Conservation (phyloP, 2,329 filamentous ascomycete genomes). For the Penicillium sp. region DNA sequence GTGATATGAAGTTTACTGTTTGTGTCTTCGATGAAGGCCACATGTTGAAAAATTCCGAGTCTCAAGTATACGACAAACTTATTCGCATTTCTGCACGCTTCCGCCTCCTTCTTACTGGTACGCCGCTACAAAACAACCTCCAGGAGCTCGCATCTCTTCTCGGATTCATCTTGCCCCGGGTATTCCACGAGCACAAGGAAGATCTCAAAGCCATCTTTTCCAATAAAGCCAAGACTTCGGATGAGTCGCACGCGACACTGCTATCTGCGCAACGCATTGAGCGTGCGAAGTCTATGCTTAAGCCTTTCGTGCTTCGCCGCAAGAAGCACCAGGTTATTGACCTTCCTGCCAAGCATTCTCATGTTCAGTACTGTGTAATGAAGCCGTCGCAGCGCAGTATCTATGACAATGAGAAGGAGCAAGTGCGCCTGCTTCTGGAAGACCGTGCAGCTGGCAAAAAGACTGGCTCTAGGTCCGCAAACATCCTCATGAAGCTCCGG, state of each 20-base stretch:
- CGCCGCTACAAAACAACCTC: constrained; percentile 92
- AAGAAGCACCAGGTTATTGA: constrained; percentile 91
- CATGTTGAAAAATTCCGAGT: constrained; percentile 81
- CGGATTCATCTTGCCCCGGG: constrained; percentile 83
- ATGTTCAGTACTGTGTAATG: constrained; percentile 76
- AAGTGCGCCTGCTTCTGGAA: constrained; percentile 56
- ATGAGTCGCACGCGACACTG: constrained; percentile 68
- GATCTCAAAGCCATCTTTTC: constrained; percentile 84
- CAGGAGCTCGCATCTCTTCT: constrained; percentile 86
- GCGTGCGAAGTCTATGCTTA: constrained; percentile 83
- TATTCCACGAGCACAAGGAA: constrained; percentile 73
- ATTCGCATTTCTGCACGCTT: constrained; percentile 74
- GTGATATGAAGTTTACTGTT: constrained; percentile 52
- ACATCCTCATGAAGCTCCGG: constrained; percentile 82
- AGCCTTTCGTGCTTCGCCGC: constrained; percentile 87
- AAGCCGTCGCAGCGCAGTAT: constrained; percentile 65
- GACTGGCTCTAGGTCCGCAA: constrained; percentile 51
- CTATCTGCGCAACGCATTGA: constrained; percentile 81
- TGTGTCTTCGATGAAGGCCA: constrained; percentile 93
- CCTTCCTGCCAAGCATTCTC: constrained; percentile 71
- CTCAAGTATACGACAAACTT: constrained; percentile 73
- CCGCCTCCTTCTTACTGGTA: constrained; percentile 81
- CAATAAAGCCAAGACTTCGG: constrained; percentile 77
- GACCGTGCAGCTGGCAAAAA: constrained; percentile 54
- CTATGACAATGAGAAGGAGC: constrained; percentile 65